A percentile compares a stretch with the other conserved stretches of the same genome.
phyloP scores from a whole-genome alignment of 2,329 filamentous ascomycete genomes.

The Myriosclerotinia scirpicola region DNA sequence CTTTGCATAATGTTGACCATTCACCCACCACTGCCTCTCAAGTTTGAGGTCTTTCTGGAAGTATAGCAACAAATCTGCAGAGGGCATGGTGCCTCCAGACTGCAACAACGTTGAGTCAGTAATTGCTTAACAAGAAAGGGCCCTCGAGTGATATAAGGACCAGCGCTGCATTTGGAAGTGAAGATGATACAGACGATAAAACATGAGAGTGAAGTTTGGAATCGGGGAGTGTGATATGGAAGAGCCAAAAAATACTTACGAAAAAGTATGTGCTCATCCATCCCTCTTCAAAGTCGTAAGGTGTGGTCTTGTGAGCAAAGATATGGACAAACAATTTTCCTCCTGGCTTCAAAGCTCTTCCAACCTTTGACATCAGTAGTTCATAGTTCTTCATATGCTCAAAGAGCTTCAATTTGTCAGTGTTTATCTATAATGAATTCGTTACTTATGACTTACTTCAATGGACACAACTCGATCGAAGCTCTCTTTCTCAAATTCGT shows the following conservation, averaged over 20 bases:
- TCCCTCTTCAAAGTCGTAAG: conserved; percentile 69
- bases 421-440: not conserved
- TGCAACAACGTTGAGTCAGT: conserved; percentile 1
- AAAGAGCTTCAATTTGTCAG: conserved; percentile 55
- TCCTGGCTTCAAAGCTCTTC: conserved; percentile 56
- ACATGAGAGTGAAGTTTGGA: not conserved
- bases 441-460: conserved; percentile 45
- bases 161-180: not conserved
- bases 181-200: not conserved
- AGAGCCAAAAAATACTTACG: conserved; percentile 23
- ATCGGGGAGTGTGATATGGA: not conserved
- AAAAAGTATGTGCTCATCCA: conserved; percentile 78
- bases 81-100: conserved; percentile 70
- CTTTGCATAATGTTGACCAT: conserved; percentile 65
- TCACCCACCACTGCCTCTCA: conserved; percentile 69
- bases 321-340: conserved; percentile 71
- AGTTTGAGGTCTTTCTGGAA: conserved; percentile 64
- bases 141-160: not conserved
- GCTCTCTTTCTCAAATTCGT: conserved; percentile 57
- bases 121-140: not conserved
- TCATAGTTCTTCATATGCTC: conserved; percentile 79
- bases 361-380: conserved; percentile 62
- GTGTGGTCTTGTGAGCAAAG: conserved; percentile 62
- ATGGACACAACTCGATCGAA: conserved; percentile 69
- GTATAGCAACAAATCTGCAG: conserved; percentile 63